phyloP scores from a whole-genome alignment of 1,284 basidiomycete species.

The Ceraceosorus guamensis region DNA sequence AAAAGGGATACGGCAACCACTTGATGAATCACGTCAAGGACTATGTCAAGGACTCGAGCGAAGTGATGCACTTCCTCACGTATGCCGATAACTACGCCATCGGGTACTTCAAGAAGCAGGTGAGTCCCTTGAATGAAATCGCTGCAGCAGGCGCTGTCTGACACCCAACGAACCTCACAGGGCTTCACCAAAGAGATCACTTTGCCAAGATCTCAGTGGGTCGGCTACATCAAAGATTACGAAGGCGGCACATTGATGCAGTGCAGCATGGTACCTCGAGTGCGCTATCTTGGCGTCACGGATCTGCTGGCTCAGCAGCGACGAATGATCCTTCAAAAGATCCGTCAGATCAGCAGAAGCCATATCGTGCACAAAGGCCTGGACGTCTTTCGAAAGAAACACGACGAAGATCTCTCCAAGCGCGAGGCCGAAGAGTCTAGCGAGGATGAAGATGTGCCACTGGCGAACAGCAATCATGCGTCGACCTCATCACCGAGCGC shows the following conservation, averaged over 20 bases:
- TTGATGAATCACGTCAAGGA: slow-evolving; percentile 99
- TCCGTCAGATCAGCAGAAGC: slow-evolving; percentile 75
- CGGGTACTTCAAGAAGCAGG: slow-evolving; percentile 96
- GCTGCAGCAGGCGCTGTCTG: background rate
- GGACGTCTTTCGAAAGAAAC: slow-evolving; percentile 57
- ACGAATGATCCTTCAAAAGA: slow-evolving; percentile 67
- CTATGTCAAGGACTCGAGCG: slow-evolving; percentile 72
- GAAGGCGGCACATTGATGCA: slow-evolving; percentile 99
- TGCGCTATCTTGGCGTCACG: slow-evolving; percentile 79
- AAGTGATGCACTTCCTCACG: slow-evolving; percentile 87
- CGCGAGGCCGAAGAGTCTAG: slow-evolving; percentile 3
- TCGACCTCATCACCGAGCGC: too few species aligned
- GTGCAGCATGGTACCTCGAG: slow-evolving; percentile 83
- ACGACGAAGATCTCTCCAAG: background rate
- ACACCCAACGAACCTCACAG: background rate
- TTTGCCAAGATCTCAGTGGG: slow-evolving; percentile 82
- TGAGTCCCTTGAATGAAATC: background rate
- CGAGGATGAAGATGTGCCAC: slow-evolving; percentile 15
- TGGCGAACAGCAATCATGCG: slow-evolving; percentile 12
- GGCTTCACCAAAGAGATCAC: slow-evolving; percentile 97
- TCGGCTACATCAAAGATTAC: slow-evolving; percentile 99
- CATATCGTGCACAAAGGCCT: slow-evolving; percentile 80
- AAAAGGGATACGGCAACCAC: slow-evolving; percentile 90
- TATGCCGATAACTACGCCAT: slow-evolving; percentile 99
- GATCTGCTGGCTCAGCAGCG: slow-evolving; percentile 75